Base-by-base conservation (phyloP, 1,284 basidiomycete genomes). In the Exobasidium rhododendri region DNA sequence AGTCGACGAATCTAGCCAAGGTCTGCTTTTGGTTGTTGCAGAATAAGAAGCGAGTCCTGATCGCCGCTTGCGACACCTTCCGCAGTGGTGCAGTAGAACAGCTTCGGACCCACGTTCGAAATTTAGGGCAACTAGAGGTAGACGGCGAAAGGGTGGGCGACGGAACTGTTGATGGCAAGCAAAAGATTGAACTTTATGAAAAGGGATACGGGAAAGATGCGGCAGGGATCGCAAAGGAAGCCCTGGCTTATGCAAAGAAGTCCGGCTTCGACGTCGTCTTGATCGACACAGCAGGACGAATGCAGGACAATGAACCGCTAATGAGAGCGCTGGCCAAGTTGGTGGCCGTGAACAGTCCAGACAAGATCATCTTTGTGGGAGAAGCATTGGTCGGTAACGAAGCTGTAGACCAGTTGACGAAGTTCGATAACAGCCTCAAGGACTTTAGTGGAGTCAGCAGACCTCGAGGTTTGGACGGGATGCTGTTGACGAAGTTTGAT, bases 21-120 rank as follows among this genome's bases (percentile, higher is more conserved):
- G 94, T 99, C 54, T 94, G 92, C 81, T 98, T 98, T 83, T 98
- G 96, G 96, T 84, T 99, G 22, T 87, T 98, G 52, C 94, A 98
- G 82, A 98, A 99, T 77, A 88, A 89, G 7, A 81, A 94, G 46
- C 85, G 89, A 30, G 94, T 99, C 22, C 84, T 98, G 67, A 97
- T 99, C 71, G 96, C 96, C 28, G 96, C 96, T 11, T 98, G 96
- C 77, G 96, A 99, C 80, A 98, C 96, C 2, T 99, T 99, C 84
- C 84, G 94, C 85, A 92, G 90, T 75, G 96, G 96, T 31, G 96
- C 96, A 0, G 94, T 99, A 43, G 96, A 99, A 81, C 96, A 99
- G 81, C 84, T 99, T 30, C 86, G 94, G 6, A 93, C 97, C 6
- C 96, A 98, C 80, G 94, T 97, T 22, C 86, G 92, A 59, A 99